Base-by-base conservation (phyloP, 805 yeast genomes). In the Zygotorulaspora florentina region DNA sequence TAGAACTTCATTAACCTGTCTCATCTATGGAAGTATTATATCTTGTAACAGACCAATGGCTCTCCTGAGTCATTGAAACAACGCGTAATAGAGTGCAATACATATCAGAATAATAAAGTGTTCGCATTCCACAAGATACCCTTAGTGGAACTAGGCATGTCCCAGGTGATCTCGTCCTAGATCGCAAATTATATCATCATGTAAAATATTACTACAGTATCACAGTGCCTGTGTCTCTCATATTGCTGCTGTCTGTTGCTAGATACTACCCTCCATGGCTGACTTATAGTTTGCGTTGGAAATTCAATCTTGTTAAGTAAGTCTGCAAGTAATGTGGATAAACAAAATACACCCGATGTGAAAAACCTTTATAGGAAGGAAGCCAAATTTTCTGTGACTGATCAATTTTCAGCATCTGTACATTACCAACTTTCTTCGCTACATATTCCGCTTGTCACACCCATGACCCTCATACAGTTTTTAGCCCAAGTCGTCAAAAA, bases 171-270 rank as follows among this genome's bases (percentile, higher is more conserved):
- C 45, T 52, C 52, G 62, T 56, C 60, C 70, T 75, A 70, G 69
- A 75, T 68, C 79, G 79, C 79, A 75, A 75, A 75, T 75, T 75
- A 75, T 68, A 67, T 71, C 79, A 74, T 74, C 79, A 72, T 64
- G 30, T 28, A 17, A 28, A 39, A 17, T 12, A 2, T 8, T 16
- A 2, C 27, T 10, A 6, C n/a, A n/a, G 16, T 10, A 13, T n/a
- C 20, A 16, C 15, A 29, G 33, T 13, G 3, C 5, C 33, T 29
- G 33, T 9, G 5, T 27, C 25, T 20, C 25, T 20, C 7, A 20
- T 20, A 20, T 5, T 8, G 15, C 15, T 29, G 15, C 8, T 29
- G 15, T 29, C 33, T 29, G 33, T 29, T 29, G 33, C 33, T 29
- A 29, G 9, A 29, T 29, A 29, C 33, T 29, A 13, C 33, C 11